Evolutionary conservation across 2,329 filamentous ascomycete species (phyloP).

Genomic region (Sphaerulina musiva): DNA sequence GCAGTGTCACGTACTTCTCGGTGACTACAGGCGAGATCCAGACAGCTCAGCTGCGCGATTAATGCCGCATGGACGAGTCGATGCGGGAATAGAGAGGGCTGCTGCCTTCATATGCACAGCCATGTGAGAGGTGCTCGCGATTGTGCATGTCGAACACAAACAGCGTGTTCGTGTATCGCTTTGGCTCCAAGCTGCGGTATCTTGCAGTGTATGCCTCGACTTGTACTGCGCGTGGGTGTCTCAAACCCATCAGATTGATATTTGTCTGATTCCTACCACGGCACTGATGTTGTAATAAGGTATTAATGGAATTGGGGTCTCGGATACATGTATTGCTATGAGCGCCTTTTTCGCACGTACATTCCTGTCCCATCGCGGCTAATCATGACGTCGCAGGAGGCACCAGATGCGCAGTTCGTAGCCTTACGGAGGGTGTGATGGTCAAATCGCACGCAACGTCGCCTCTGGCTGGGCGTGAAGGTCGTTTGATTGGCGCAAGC

Average conservation of each 20-base stretch:
- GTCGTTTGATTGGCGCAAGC: neutral
- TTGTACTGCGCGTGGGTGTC: too few species aligned
- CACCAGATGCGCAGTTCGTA: neutral
- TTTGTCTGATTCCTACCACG: too few species aligned
- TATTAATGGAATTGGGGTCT: neutral
- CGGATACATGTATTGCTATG: neutral
- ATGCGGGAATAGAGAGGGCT: neutral
- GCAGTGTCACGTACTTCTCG: conserved; percentile 32
- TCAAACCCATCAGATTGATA: too few species aligned
- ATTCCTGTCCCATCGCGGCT: neutral
- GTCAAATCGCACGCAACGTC: neutral
- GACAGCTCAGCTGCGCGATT: too few species aligned
- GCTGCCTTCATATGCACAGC: too few species aligned
- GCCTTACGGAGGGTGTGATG: neutral
- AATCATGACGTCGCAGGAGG: neutral
- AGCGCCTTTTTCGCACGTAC: neutral
- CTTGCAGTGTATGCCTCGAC: too few species aligned
- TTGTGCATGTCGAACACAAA: too few species aligned
- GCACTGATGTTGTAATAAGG: too few species aligned
- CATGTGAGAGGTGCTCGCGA: too few species aligned
- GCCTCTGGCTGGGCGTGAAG: neutral
- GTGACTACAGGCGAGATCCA: neutral
- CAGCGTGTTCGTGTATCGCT: too few species aligned
- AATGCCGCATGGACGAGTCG: neutral
- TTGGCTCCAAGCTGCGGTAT: too few species aligned